Evolutionary conservation across 345 rosid species (phyloP), one percentile per base, ranked within the genome.

Genomic region (Linum tenue): DNA sequence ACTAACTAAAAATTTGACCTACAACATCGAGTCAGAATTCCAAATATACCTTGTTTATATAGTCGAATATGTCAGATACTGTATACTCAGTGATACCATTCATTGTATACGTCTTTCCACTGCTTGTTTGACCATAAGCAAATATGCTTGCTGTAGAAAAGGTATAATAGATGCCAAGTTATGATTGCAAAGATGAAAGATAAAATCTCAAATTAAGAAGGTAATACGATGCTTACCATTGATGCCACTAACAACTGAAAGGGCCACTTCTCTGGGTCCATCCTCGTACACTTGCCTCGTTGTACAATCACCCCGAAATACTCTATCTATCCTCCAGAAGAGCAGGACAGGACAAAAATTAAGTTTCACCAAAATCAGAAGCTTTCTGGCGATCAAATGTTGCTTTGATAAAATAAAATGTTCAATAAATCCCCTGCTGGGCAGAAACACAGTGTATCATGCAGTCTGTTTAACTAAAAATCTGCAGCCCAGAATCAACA

Each of bases 71-170:
- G 70, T 94, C 99, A 56, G 96, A 86, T 43, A 82, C 96, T 0
- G 96, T 77, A 69, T 70, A 78, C 80, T 90, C 96, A 3, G 99
- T 88, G 68, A 94, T 88, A 73, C 99, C 96, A 78, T 80, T 76
- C 97, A 94, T 94, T 31, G 99, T 94, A 77, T 92, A 88, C 17
- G 98, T 92, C 89, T 92, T 92, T 75, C 98, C 98, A 75, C 98
- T 92, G 85, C 97, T 88, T 37, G 99, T 94, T 81, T 94, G 97
- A 48, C 99, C 99, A 80, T 94, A 94, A 5, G 99, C 99, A 72
- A 94, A 94, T 40, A 94, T 84, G 73, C 89, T 90, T 51, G 99
- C 99, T 94, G 89, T 22, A 58, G 72, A 67, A 50, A 57, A 66
- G 55, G 11, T 7, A 22, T 22, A 22, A 22, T 48, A 48, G 53